Evolutionary conservation across 768 basidiomycete genomes (phyloP).

Genomic region (Cyathus striatus): DNA sequence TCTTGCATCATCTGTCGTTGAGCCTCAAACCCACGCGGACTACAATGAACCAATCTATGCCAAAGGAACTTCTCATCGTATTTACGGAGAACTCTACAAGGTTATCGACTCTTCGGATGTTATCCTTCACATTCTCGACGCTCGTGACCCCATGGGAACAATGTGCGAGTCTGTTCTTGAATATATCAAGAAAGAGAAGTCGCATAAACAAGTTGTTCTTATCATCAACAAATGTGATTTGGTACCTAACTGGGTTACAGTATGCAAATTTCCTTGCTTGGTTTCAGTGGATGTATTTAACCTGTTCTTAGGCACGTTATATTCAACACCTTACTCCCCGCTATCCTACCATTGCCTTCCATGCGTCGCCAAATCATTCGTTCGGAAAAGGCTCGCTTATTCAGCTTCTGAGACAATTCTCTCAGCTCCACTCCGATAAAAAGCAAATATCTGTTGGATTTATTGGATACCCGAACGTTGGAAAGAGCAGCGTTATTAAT

Average conservation of each 20-base stretch:
- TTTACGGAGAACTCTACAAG: constrained; percentile 98
- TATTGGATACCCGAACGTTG: constrained; percentile 97
- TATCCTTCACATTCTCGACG: constrained; percentile 91
- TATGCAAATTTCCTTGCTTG: constrained; percentile 35
- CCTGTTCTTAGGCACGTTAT: constrained; percentile 71
- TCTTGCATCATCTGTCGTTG: constrained; percentile 41
- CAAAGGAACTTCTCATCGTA: constrained; percentile 92
- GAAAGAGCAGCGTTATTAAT: constrained; percentile 97
- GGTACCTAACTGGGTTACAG: constrained; percentile 98
- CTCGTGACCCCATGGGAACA: constrained; percentile 92
- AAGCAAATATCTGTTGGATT: constrained; percentile 99
- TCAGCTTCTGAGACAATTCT: constrained; percentile 93
- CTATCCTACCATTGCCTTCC: constrained; percentile 96
- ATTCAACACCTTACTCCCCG: constrained; percentile 92
- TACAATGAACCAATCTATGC: constrained; percentile 87
- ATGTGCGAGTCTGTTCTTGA: constrained; percentile 92
- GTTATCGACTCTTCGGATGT: constrained; percentile 99
- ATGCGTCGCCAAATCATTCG: constrained; percentile 97
- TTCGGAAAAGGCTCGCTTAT: constrained; percentile 99
- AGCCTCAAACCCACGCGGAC: constrained; percentile 67
- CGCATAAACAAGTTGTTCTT: constrained; percentile 95
- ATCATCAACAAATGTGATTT: constrained; percentile 98
- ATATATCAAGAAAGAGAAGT: constrained; percentile 92
- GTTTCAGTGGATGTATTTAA: constrained; percentile 3
- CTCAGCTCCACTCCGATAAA: constrained; percentile 95